Percentiles rank a stretch among this genome's conserved stretches.
These are phyloP conservation scores for Penicillium griseofulvum DNA, from an alignment of 2,329 filamentous ascomycete species.

Conservation along the genomic window DNA sequence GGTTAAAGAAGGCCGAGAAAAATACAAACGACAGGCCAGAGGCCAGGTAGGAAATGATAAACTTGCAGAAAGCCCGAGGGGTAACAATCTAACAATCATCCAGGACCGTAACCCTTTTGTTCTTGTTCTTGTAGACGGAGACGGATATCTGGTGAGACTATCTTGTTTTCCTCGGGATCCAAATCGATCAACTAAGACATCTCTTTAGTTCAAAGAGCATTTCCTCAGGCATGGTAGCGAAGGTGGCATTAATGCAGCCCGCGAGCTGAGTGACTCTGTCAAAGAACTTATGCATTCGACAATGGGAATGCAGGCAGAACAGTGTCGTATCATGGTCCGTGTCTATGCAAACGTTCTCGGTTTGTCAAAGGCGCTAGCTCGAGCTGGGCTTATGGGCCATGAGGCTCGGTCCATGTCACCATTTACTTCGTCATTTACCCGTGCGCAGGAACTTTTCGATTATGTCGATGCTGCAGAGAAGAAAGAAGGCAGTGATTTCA, in stretches of 20 bases:
- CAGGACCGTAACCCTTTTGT: slow-evolving; percentile 58
- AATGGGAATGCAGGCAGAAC: slow-evolving; percentile 48
- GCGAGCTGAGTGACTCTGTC: slow-evolving; percentile 53
- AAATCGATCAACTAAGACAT: slow-evolving; percentile 30
- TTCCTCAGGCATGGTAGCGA: slow-evolving; percentile 50
- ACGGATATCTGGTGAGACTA: slow-evolving; percentile 51
- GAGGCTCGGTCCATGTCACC: slow-evolving; percentile 57
- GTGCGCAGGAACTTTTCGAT: slow-evolving; percentile 58
- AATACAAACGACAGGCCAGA: slow-evolving; percentile 54
- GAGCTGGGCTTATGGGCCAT: slow-evolving; percentile 49
- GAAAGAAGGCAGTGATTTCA: slow-evolving; percentile 60
- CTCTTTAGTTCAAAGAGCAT: slow-evolving; percentile 58
- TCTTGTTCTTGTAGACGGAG: slow-evolving; percentile 61
- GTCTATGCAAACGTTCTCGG: slow-evolving; percentile 57
- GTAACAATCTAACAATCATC: slow-evolving; percentile 10
- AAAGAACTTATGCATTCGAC: slow-evolving; percentile 44
- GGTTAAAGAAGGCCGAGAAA: slow-evolving; percentile 53
- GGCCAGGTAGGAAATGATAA: slow-evolving; percentile 36
- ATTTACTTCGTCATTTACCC: slow-evolving; percentile 58
- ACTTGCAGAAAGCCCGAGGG: neutral
- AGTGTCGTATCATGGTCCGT: slow-evolving; percentile 55
- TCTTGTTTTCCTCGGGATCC: slow-evolving; percentile 52
- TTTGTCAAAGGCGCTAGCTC: slow-evolving; percentile 52
- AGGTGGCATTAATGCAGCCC: slow-evolving; percentile 57
- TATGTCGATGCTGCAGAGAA: slow-evolving; percentile 62